phyloP scores from a whole-genome alignment of 176 grass and related monocot species.

The Carex scoparia region DNA sequence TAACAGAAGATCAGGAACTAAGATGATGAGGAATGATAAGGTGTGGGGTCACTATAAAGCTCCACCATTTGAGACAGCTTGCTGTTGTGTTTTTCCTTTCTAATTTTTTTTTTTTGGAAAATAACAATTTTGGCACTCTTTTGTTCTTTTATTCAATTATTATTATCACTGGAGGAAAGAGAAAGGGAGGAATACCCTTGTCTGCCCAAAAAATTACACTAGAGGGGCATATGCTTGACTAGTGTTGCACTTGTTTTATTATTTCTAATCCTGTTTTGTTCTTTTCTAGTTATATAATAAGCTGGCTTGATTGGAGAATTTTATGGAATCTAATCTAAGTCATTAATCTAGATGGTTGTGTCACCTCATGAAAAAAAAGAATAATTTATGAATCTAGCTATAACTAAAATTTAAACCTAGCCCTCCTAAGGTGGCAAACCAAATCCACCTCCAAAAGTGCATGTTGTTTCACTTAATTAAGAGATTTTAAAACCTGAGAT shows the following conservation, averaged over 20 bases:
- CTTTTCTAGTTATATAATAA: constrained; percentile 5
- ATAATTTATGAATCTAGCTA: background rate
- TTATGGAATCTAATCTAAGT: constrained; percentile 22
- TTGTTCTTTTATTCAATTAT: background rate
- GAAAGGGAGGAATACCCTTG: constrained; percentile 6
- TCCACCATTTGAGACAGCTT: constrained; percentile 39
- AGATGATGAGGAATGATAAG: constrained; percentile 30
- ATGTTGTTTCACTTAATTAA: background rate
- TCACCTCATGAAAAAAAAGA: constrained; percentile 9
- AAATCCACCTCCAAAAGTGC: constrained; percentile 23
- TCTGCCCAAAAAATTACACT: constrained; percentile 11
- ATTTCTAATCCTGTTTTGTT: background rate
- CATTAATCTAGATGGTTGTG: constrained; percentile 11
- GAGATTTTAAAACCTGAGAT: background rate
- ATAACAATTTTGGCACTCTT: constrained; percentile 22
- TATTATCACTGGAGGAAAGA: background rate
- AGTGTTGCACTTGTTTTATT: constrained; percentile 11
- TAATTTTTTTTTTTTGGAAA: constrained; percentile 3
- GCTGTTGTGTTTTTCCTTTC: constrained; percentile 16
- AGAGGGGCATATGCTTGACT: constrained; percentile 5
- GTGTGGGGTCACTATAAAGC: constrained; percentile 31
- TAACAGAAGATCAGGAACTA: background rate
- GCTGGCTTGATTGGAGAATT: constrained; percentile 2
- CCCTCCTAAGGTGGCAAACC: constrained; percentile 14
- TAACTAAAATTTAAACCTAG: constrained; percentile 5